Percentiles rank a stretch among this genome's conserved stretches.
phyloP scores from a whole-genome alignment of 345 rosid genomes.

The Gossypium longicalyx region DNA sequence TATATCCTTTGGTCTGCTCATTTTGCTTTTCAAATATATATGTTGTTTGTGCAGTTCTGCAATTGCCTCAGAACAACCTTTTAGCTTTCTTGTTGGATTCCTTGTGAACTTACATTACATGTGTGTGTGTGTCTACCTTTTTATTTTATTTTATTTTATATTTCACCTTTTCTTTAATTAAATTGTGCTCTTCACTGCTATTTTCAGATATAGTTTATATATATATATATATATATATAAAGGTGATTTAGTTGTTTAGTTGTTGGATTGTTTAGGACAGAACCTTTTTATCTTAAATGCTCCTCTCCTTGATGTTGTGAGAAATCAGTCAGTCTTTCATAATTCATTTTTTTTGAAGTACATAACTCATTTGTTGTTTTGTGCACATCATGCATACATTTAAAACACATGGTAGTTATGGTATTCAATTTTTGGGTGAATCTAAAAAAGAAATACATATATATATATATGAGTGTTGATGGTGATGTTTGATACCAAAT shows the following conservation, averaged over 20 bases:
- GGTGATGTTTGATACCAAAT: no score
- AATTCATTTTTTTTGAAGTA: not conserved
- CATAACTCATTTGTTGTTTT: not conserved
- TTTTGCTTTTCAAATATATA: not conserved
- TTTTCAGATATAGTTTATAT: not conserved
- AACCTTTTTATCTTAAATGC: not conserved
- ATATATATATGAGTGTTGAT: no score
- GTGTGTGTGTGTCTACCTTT: no score
- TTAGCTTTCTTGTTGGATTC: constrained; percentile 30
- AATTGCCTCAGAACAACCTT: constrained; percentile 12
- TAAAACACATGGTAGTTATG: not conserved
- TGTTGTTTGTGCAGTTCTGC: not conserved
- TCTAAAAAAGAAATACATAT: no score
- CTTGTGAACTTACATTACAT: not conserved
- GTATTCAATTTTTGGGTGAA: no score
- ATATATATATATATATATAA: not conserved
- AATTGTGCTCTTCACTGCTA: not conserved
- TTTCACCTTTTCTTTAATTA: not conserved
- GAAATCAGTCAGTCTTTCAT: not conserved
- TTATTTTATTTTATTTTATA: not conserved
- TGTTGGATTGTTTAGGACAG: constrained; percentile 3
- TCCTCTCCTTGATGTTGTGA: not conserved
- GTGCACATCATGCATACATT: not conserved
- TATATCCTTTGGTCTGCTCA: not conserved
- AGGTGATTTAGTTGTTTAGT: not conserved